Base-by-base conservation (phyloP, 208 protist genomes). In the Acanthamoeba sp. region DNA sequence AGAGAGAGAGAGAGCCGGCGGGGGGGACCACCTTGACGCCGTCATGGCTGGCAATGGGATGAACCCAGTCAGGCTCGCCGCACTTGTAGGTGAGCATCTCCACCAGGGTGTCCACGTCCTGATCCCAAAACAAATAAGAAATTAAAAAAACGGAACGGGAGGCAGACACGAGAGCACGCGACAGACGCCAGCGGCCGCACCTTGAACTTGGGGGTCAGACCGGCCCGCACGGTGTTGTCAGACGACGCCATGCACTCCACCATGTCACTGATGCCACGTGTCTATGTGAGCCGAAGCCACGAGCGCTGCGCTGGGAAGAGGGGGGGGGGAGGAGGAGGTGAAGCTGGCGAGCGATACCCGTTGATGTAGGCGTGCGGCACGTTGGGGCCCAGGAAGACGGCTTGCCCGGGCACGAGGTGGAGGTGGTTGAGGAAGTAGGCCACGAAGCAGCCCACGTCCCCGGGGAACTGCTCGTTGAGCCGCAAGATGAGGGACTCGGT, bases 171-270 rank as follows among this genome's bases (percentile, higher is more conserved):
- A n/a, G n/a, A n/a, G n/a, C n/a, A n/a, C n/a, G n/a, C n/a, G n/a
- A n/a, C n/a, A n/a, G n/a, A n/a, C n/a, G n/a, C n/a, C n/a, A n/a
- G n/a, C n/a, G n/a, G n/a, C n/a, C 62, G 20, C n/a, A 84, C 73
- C 73, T 98, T 99, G 97, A 98, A 99, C 96, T 99, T 99, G 45
- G 98, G 98, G 0, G 99, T 99, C 14, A 99, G 96, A 0, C 99
- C 99, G 32, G 99, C 99, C 34, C 99, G 97, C 50, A 99, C 98
- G 40, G 99, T 99, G 95, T 99, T 99, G 96, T 99, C 99, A 92
- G 97, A 99, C 94, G 97, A 97, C 82, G 98, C 98, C 99, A 99
- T 99, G 93, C 98, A 99, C 95, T 99, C 99, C 24, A 99, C 97
- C 42, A 98, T 98, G 91, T 99, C 98, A 27, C 95, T 78, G 24